Conservation (phyloP, 2,329 filamentous ascomycete genomes). For the Fusarium sp. region DNA sequence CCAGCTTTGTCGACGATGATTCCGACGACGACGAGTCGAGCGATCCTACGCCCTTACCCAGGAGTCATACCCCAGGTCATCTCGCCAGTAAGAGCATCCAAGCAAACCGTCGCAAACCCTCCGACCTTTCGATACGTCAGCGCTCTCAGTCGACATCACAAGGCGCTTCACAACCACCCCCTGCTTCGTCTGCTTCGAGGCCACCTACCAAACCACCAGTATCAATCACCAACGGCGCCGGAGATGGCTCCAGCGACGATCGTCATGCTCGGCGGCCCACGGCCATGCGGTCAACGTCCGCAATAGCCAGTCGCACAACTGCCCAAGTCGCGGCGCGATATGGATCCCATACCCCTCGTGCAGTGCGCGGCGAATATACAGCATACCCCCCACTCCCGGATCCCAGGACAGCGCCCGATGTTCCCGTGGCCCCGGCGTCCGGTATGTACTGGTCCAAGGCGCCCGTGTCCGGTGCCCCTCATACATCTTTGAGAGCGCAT, state of each 20-base stretch:
- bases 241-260: slow-evolving; percentile 43
- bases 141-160: slow-evolving; percentile 61
- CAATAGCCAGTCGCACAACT: slow-evolving; percentile 53
- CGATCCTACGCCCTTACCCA: slow-evolving; percentile 53
- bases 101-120: slow-evolving; percentile 58
- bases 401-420: slow-evolving; percentile 64
- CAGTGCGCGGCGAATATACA: slow-evolving; percentile 53
- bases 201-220: slow-evolving; percentile 42
- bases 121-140: slow-evolving; percentile 62
- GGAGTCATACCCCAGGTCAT: slow-evolving; percentile 69
- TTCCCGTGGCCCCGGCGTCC: slow-evolving; percentile 68
- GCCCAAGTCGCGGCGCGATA: slow-evolving; percentile 34
- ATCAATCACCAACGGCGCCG: slow-evolving; percentile 33
- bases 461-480: slow-evolving; percentile 67
- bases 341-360: slow-evolving; percentile 34
- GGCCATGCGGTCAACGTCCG: slow-evolving; percentile 62
- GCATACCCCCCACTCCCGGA: slow-evolving; percentile 66
- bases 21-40: slow-evolving; percentile 48
- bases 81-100: slow-evolving; percentile 64
- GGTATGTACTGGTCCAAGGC: slow-evolving; percentile 77
- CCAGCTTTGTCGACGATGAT: slow-evolving; percentile 50
- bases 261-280: slow-evolving; percentile 50
- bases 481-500: slow-evolving; percentile 69
- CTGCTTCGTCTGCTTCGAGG: slow-evolving; percentile 41
- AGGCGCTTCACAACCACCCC: slow-evolving; percentile 40